These are phyloP conservation scores for Neopestalotiopsis sp. DNA, from an alignment of 2,329 filamentous ascomycete genomes.

Conservation along the genomic window DNA sequence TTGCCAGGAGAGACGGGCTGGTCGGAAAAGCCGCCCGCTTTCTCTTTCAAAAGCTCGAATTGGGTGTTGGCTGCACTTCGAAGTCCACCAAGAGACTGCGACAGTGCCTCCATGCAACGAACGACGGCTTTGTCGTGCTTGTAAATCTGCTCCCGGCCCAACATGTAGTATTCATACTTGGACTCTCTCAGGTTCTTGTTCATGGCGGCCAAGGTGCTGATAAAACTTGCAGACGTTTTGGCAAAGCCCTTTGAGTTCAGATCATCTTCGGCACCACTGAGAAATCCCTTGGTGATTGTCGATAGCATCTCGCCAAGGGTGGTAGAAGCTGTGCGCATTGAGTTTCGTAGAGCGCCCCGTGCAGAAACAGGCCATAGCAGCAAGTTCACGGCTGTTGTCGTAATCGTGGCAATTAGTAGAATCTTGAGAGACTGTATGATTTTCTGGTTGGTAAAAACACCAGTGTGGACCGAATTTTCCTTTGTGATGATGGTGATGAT, in stretches of 20 bases:
- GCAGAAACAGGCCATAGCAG: slow-evolving; percentile 81
- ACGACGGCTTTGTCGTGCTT: slow-evolving; percentile 79
- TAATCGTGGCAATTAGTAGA: slow-evolving; percentile 76
- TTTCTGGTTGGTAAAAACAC: slow-evolving; percentile 81
- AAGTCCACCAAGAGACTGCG: slow-evolving; percentile 88
- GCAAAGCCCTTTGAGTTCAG: slow-evolving; percentile 70
- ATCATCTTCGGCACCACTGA: slow-evolving; percentile 82
- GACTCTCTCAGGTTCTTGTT: slow-evolving; percentile 82
- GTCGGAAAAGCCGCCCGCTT: slow-evolving; percentile 37
- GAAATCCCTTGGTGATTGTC: slow-evolving; percentile 80
- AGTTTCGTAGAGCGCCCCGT: slow-evolving; percentile 72
- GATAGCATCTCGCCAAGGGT: slow-evolving; percentile 82
- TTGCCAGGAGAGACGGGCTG: slow-evolving; percentile 36
- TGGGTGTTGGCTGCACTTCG: slow-evolving; percentile 89
- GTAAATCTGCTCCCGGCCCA: slow-evolving; percentile 81
- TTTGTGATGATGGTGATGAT: slow-evolving; percentile 91
- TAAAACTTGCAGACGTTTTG: slow-evolving; percentile 66
- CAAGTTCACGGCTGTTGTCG: slow-evolving; percentile 76
- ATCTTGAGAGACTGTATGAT: slow-evolving; percentile 84
- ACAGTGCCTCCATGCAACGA: slow-evolving; percentile 81
- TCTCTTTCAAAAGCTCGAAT: slow-evolving; percentile 80
- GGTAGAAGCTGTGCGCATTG: slow-evolving; percentile 75
- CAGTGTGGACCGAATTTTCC: slow-evolving; percentile 84
- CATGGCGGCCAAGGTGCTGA: slow-evolving; percentile 70
- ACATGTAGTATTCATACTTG: slow-evolving; percentile 84